Percentiles rank a stretch among this genome's conserved stretches.
Evolutionary conservation across 2,329 filamentous ascomycete species (phyloP).

Genomic region (Mycosphaerella sp.): DNA sequence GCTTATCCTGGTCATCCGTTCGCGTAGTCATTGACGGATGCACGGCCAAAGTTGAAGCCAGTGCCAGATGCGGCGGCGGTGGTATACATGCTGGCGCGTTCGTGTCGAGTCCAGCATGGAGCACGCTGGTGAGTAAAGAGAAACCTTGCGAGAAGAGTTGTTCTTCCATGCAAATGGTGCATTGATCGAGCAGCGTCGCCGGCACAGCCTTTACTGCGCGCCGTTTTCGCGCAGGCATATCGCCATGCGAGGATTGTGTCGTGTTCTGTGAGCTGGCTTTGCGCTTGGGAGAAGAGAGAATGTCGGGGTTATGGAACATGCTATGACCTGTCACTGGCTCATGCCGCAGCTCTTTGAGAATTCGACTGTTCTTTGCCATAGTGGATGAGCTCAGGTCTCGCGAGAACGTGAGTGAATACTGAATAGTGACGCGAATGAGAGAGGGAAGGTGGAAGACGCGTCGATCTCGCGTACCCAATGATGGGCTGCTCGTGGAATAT

Average conservation of each 20-base stretch:
- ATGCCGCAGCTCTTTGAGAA: constrained; percentile 13
- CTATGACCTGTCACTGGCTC: constrained; percentile 6
- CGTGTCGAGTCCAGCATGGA: constrained; percentile 48
- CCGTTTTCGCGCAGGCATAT: constrained; percentile 3
- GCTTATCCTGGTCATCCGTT: constrained; percentile 54
- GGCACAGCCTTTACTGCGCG: constrained; percentile 8
- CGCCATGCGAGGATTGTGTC: constrained; percentile 1
- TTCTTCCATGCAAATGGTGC: constrained; percentile 58
- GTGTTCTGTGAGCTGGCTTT: neutral
- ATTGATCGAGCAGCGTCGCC: constrained; percentile 10
- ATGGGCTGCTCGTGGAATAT: no score
- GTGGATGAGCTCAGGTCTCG: neutral
- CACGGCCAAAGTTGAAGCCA: constrained; percentile 74
- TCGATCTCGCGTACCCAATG: no score
- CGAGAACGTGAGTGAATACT: neutral
- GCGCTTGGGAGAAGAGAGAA: constrained; percentile 2
- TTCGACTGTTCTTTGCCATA: constrained; percentile 7
- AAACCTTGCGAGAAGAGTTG: constrained; percentile 48
- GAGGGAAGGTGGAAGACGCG: no score
- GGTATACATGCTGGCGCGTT: constrained; percentile 56
- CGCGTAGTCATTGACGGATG: constrained; percentile 76
- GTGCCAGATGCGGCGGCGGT: constrained; percentile 64
- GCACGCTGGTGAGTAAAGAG: constrained; percentile 57
- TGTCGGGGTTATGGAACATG: constrained; percentile 11
- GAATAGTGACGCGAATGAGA: no score